Percentiles rank a stretch among this genome's conserved stretches.
These are phyloP conservation scores for Penicillium cinerascens DNA, from an alignment of 495 filamentous ascomycete species.

Conservation along the genomic window DNA sequence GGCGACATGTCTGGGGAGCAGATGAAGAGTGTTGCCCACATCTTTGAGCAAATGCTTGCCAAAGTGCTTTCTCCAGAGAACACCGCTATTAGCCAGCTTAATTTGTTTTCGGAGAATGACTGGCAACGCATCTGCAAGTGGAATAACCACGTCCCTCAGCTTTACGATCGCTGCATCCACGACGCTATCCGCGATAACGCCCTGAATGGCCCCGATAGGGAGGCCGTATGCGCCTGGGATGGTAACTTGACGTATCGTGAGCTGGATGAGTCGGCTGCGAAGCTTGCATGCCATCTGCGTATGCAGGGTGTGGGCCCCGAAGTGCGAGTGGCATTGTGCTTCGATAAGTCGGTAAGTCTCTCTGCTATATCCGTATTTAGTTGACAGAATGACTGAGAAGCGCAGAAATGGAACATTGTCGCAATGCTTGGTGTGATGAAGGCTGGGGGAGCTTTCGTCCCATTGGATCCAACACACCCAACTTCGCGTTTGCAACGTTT, in stretches of 20 bases:
- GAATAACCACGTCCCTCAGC: slow-evolving; percentile 28
- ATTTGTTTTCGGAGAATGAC: slow-evolving; percentile 37
- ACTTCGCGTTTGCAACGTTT: slow-evolving; percentile 45
- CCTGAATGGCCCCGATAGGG: slow-evolving; percentile 33
- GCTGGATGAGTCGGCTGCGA: slow-evolving; percentile 44
- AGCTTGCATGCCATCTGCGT: slow-evolving; percentile 45
- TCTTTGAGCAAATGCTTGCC: slow-evolving; percentile 34
- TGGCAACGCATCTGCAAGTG: slow-evolving; percentile 41
- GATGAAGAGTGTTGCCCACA: slow-evolving; percentile 40
- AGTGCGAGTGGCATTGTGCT: slow-evolving; percentile 50
- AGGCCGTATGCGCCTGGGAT: slow-evolving; percentile 57
- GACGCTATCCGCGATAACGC: slow-evolving; percentile 47
- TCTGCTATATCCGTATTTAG: not conserved
- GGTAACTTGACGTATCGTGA: slow-evolving; percentile 55
- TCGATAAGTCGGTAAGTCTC: slow-evolving; percentile 53
- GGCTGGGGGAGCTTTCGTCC: slow-evolving; percentile 58
- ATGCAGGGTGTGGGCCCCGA: slow-evolving; percentile 48
- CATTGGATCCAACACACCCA: slow-evolving; percentile 56
- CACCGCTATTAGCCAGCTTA: slow-evolving; percentile 31
- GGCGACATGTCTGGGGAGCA: slow-evolving; percentile 42
- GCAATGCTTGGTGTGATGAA: slow-evolving; percentile 57
- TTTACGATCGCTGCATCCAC: slow-evolving; percentile 49
- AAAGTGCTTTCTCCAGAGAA: slow-evolving; percentile 27
- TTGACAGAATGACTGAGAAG: slow-evolving; percentile 3
- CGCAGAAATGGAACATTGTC: slow-evolving; percentile 51